These are phyloP conservation scores for Angophora floribunda DNA, from an alignment of 345 rosid genomes.

Conservation along the genomic window DNA sequence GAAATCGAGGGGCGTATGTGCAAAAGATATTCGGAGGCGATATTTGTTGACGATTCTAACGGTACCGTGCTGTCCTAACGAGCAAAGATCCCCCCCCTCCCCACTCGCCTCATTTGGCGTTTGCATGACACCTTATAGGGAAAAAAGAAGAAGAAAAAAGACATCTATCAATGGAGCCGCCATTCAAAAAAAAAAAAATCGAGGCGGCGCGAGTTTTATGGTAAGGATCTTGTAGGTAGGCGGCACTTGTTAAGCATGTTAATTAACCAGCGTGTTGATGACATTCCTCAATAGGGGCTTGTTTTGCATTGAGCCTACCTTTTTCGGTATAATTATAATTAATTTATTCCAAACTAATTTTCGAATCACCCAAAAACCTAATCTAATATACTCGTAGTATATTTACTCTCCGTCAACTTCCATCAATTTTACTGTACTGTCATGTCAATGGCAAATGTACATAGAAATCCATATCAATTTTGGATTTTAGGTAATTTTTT, in stretches of 20 bases:
- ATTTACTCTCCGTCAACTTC: fast-evolving
- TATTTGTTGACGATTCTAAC: not conserved
- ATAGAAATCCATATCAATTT: too few relatives aligned
- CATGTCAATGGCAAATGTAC: too few relatives aligned
- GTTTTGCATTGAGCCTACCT: not conserved
- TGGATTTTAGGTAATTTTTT: too few relatives aligned
- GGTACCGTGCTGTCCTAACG: not conserved
- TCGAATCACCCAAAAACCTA: too few relatives aligned
- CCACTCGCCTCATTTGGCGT: not conserved
- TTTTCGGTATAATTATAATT: too few relatives aligned
- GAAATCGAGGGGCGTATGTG: not conserved
- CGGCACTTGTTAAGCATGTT: not conserved
- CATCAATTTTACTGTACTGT: too few relatives aligned
- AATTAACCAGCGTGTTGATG: not conserved
- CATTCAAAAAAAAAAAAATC: too few relatives aligned
- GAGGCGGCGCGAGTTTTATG: too few relatives aligned
- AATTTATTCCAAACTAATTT: too few relatives aligned
- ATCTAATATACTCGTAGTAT: fast-evolving
- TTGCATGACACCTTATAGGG: not conserved
- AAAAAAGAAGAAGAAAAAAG: fast-evolving
- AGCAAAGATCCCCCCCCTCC: not conserved
- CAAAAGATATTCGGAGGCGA: not conserved
- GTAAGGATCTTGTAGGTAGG: not conserved
- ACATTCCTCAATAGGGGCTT: not conserved
- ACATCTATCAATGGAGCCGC: not conserved